Evolutionary conservation across 257 asterid genomes (phyloP).

Genomic region (Petunia axillaris): DNA sequence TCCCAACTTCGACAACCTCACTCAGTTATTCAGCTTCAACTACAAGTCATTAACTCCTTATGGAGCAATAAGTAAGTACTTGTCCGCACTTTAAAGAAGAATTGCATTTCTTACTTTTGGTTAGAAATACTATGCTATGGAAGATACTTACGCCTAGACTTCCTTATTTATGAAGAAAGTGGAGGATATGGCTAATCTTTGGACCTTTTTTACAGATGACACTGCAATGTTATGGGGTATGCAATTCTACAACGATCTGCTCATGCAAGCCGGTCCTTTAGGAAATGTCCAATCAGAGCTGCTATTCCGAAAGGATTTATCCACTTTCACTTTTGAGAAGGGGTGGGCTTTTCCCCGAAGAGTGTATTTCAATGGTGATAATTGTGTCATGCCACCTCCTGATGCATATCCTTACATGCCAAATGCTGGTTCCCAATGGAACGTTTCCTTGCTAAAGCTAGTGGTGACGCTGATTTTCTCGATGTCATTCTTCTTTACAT

Average conservation of each 20-base stretch:
- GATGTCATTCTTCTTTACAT: constrained; percentile 5
- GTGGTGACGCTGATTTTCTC: constrained; percentile 9
- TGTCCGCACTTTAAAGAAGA: not conserved
- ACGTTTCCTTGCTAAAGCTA: not conserved
- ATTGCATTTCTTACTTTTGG: not conserved
- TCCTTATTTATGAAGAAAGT: not conserved
- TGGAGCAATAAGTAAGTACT: constrained; percentile 30
- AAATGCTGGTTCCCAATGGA: constrained; percentile 13
- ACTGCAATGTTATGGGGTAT: constrained; percentile 43
- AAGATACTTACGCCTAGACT: not conserved
- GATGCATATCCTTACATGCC: constrained; percentile 38
- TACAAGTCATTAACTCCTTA: constrained; percentile 37
- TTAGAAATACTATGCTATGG: constrained; percentile 10
- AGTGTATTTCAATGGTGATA: constrained; percentile 40
- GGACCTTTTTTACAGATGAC: constrained; percentile 32
- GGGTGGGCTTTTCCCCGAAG: constrained; percentile 41
- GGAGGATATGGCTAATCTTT: constrained; percentile 1
- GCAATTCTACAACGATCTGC: constrained; percentile 41
- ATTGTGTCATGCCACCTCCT: constrained; percentile 43
- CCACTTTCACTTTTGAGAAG: constrained; percentile 35
- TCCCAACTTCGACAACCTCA: constrained; percentile 33
- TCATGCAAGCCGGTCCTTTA: constrained; percentile 37
- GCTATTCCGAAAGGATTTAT: constrained; percentile 32
- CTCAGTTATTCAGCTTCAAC: constrained; percentile 33
- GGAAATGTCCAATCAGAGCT: constrained; percentile 42